Percentiles rank a stretch among this genome's conserved stretches.
Evolutionary conservation across 768 basidiomycete species (phyloP).

Genomic region (Arthromyces matolae): DNA sequence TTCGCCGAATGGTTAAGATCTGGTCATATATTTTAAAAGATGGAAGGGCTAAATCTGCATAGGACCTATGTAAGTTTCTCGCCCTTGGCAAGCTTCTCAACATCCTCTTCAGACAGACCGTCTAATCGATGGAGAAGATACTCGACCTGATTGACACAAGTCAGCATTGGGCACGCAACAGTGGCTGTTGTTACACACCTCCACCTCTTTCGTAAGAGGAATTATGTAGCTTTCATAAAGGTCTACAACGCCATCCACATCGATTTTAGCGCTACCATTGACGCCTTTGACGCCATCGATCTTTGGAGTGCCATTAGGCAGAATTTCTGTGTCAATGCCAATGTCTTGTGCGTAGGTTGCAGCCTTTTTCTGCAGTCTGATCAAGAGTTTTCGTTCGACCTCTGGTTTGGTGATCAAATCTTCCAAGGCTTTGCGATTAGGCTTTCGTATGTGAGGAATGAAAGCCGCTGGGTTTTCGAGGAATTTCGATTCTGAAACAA

Average conservation of each 20-base stretch:
- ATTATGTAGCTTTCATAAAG: constrained; percentile 96
- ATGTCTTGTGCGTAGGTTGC: constrained; percentile 80
- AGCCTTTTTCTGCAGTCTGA: constrained; percentile 83
- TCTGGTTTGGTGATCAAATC: constrained; percentile 95
- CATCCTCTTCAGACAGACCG: constrained; percentile 76
- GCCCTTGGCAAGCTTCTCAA: constrained; percentile 52
- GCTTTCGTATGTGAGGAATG: constrained; percentile 84
- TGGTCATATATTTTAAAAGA: too few species aligned
- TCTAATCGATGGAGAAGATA: constrained; percentile 91
- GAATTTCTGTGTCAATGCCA: constrained; percentile 52
- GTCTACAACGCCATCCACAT: constrained; percentile 88
- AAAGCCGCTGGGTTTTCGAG: constrained; percentile 79
- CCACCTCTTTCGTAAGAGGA: constrained; percentile 95
- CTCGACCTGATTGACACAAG: constrained; percentile 63
- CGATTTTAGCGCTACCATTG: constrained; percentile 62
- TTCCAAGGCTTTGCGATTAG: constrained; percentile 75
- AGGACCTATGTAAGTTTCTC: constrained; percentile 4
- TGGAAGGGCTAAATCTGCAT: constrained; percentile 2
- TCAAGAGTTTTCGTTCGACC: constrained; percentile 82
- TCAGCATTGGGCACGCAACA: neutral
- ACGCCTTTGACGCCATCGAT: constrained; percentile 31
- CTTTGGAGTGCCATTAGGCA: constrained; percentile 12
- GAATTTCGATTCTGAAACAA: constrained; percentile 98
- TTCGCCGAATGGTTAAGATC: constrained; percentile 37
- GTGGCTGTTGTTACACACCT: constrained; percentile 51